A percentile compares a stretch with the other conserved stretches of the same genome.
Conservation (phyloP, 2,329 filamentous ascomycete species). For the Xylaria sp. region DNA sequence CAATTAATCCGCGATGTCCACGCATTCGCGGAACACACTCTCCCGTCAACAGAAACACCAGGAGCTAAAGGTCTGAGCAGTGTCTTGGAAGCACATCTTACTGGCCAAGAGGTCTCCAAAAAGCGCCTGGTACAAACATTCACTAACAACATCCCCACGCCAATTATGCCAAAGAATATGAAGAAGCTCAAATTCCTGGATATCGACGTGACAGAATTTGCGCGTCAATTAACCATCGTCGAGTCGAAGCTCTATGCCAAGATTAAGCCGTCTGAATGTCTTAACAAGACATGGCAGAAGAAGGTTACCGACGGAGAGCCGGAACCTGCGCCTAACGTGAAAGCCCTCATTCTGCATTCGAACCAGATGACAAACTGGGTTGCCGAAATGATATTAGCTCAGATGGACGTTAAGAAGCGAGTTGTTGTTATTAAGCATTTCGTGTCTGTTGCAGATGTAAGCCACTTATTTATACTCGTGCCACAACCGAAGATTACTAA, state of each 20-base stretch:
- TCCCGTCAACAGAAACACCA: constrained; percentile 92
- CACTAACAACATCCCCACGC: constrained; percentile 82
- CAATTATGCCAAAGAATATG: constrained; percentile 98
- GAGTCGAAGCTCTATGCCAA: constrained; percentile 95
- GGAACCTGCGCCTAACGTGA: constrained; percentile 92
- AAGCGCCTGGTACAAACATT: constrained; percentile 89
- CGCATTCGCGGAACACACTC: constrained; percentile 89
- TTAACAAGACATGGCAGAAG: constrained; percentile 99
- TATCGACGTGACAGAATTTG: constrained; percentile 95
- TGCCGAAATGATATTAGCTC: constrained; percentile 96
- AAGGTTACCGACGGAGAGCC: constrained; percentile 84
- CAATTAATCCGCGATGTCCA: constrained; percentile 89
- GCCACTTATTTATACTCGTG: constrained; percentile 50
- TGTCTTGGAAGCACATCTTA: constrained; percentile 87
- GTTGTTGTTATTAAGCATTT: constrained; percentile 99
- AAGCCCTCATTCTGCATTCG: constrained; percentile 94
- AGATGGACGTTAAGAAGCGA: constrained; percentile 93
- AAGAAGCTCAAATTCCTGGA: constrained; percentile 99
- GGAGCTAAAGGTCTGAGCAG: constrained; percentile 86
- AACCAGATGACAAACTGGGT: constrained; percentile 99
- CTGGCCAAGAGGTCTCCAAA: constrained; percentile 85
- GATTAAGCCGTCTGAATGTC: constrained; percentile 93
- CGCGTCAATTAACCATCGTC: constrained; percentile 96
- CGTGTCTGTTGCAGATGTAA: constrained; percentile 92
- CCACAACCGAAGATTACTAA: constrained; percentile 34